These are phyloP conservation scores for Ceratocystis harringtonii DNA, from an alignment of 2,329 filamentous ascomycete species.

Conservation along the genomic window DNA sequence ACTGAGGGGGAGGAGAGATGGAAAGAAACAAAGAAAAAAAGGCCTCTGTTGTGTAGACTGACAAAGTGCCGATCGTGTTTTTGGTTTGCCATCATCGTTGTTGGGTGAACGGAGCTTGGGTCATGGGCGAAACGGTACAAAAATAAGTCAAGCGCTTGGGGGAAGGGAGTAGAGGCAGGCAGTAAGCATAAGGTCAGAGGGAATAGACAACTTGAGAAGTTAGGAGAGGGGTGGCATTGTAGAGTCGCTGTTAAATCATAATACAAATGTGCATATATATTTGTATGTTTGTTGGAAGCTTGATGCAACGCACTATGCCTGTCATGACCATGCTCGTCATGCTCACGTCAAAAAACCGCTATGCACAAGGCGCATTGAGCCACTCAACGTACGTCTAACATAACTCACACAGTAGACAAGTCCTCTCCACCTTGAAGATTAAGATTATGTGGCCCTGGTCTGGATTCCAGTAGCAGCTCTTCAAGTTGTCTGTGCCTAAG, in stretches of 20 bases:
- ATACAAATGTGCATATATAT: background rate
- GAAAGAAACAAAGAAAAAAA: background rate
- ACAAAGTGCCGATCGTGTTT: background rate
- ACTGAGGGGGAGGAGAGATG: background rate
- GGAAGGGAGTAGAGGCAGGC: background rate
- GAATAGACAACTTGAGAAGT: background rate
- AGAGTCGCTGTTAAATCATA: background rate
- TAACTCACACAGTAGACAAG: background rate
- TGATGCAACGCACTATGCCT: background rate
- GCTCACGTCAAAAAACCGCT: slow-evolving; percentile 1
- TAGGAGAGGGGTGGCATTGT: background rate
- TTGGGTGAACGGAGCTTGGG: slow-evolving; percentile 6
- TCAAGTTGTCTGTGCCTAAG: background rate
- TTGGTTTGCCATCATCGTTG: background rate
- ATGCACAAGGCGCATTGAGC: background rate
- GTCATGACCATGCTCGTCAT: background rate
- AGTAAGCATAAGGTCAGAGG: background rate
- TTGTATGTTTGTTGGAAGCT: background rate
- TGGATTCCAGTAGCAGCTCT: background rate
- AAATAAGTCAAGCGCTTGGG: background rate
- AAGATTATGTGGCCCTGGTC: background rate
- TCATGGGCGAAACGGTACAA: background rate
- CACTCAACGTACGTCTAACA: background rate
- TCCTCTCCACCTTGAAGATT: background rate
- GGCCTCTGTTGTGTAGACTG: background rate